phyloP scores from a whole-genome alignment of 768 basidiomycete species.

The Rhodotorula paludigena region DNA sequence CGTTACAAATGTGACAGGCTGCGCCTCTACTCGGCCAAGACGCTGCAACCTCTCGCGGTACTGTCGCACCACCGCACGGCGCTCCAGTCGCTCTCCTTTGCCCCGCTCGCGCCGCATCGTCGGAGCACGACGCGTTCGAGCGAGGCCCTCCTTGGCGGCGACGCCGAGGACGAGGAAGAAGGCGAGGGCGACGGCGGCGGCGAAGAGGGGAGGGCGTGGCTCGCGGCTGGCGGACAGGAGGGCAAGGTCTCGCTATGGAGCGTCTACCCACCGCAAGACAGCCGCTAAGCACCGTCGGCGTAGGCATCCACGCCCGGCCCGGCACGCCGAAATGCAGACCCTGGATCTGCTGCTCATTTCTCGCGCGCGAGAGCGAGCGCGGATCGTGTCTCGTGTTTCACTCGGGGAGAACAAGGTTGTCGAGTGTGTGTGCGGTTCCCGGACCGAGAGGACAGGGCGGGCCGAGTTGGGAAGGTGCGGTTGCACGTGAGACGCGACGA shows the following conservation, averaged over 20 bases:
- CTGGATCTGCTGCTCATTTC: too few species aligned
- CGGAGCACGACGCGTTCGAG: neutral
- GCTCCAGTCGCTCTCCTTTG: conserved; percentile 72
- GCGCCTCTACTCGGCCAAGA: conserved; percentile 73
- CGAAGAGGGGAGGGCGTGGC: conserved; percentile 59
- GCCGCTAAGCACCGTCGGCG: too few species aligned
- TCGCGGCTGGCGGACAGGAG: conserved; percentile 64
- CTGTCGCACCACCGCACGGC: conserved; percentile 73
- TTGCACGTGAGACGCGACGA: too few species aligned
- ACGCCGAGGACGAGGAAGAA: conserved; percentile 47
- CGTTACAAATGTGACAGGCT: conserved; percentile 53
- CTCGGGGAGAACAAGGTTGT: too few species aligned
- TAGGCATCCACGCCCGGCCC: too few species aligned
- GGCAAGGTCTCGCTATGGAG: conserved; percentile 68
- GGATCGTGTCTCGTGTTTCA: too few species aligned
- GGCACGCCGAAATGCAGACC: too few species aligned
- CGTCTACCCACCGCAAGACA: conserved; percentile 46
- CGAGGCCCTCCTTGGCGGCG: neutral
- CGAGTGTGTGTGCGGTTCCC: too few species aligned
- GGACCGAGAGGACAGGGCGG: too few species aligned
- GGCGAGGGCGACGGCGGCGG: too few species aligned
- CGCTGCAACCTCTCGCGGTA: conserved; percentile 75
- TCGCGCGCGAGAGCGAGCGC: too few species aligned
- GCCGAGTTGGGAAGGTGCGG: too few species aligned
- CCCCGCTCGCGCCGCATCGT: conserved; percentile 41